These are phyloP conservation scores for Hymenoscyphus albidus DNA, from an alignment of 2,329 filamentous ascomycete genomes.

Conservation along the genomic window DNA sequence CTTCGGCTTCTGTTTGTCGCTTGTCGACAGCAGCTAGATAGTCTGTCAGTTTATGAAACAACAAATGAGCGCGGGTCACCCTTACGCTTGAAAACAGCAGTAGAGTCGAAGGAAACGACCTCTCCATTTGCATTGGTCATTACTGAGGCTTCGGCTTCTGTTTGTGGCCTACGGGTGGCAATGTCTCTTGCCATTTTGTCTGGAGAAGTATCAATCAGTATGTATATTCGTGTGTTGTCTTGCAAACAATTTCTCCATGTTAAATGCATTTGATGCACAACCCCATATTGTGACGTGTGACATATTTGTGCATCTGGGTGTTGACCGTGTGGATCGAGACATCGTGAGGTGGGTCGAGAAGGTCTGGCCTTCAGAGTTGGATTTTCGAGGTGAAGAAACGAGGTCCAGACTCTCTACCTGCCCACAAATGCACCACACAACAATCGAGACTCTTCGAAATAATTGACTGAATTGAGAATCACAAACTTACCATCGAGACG, in stretches of 20 bases:
- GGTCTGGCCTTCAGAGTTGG: not conserved
- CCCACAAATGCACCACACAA: not conserved
- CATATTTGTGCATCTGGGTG: not conserved
- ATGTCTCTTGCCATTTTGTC: not conserved
- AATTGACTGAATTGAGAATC: not conserved
- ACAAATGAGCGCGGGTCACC: not conserved
- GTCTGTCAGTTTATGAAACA: not conserved
- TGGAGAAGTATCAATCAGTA: not conserved
- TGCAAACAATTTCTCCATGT: not conserved
- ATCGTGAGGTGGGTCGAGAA: slow-evolving; percentile 2
- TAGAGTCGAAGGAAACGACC: slow-evolving; percentile 26
- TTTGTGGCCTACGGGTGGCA: slow-evolving; percentile 5
- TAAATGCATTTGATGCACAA: not conserved
- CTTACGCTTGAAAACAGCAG: slow-evolving; percentile 25
- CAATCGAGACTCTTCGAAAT: slow-evolving; percentile 6
- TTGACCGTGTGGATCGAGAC: not conserved
- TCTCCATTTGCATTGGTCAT: slow-evolving; percentile 29
- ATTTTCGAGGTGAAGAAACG: not conserved
- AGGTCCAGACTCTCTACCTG: not conserved
- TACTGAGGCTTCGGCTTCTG: slow-evolving; percentile 22
- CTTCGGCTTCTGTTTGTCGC: slow-evolving; percentile 19
- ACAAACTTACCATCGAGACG: slow-evolving; percentile 25
- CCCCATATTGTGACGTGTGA: not conserved
- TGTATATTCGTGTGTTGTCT: not conserved
- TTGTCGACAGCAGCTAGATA: not conserved